These are phyloP conservation scores for Aspergillus hortae DNA, from an alignment of 2,329 filamentous ascomycete genomes.

Conservation along the genomic window DNA sequence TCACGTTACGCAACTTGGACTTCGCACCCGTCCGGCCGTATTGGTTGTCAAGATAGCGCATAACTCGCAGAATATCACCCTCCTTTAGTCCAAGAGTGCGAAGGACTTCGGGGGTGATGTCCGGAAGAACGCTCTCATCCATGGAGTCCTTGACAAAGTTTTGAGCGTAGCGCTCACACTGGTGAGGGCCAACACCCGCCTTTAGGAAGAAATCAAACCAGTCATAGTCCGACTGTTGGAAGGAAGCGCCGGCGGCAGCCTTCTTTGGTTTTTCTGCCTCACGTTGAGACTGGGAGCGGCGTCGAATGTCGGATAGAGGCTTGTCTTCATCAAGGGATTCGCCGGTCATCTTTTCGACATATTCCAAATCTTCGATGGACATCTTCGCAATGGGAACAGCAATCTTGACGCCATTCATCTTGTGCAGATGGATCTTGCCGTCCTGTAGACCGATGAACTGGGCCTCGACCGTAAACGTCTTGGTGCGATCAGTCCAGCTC, in stretches of 20 bases:
- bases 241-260: constrained; percentile 30
- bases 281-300: constrained; percentile 28
- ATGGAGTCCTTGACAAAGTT: constrained; percentile 89
- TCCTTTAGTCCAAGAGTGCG: constrained; percentile 90
- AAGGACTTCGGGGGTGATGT: constrained; percentile 78
- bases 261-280: constrained; percentile 28
- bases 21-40: constrained; percentile 61
- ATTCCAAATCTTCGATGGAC: constrained; percentile 91
- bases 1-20: constrained; percentile 54
- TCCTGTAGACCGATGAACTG: constrained; percentile 94
- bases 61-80: constrained; percentile 93
- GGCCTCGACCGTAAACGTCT: constrained; percentile 94
- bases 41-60: constrained; percentile 80
- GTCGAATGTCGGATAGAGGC: constrained; percentile 77
- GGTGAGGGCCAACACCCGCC: constrained; percentile 85
- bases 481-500: constrained; percentile 91
- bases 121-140: constrained; percentile 87
- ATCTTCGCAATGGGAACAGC: constrained; percentile 94
- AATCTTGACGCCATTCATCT: constrained; percentile 97
- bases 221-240: constrained; percentile 66
- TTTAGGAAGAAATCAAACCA: constrained; percentile 99
- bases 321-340: constrained; percentile 89
- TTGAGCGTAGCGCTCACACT: constrained; percentile 90
- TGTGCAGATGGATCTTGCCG: constrained; percentile 96
- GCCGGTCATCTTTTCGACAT: constrained; percentile 84